Percentiles rank a stretch among this genome's conserved stretches.
Conservation (phyloP, 2,329 filamentous ascomycete genomes). For the Acrodontium crateriforme region DNA sequence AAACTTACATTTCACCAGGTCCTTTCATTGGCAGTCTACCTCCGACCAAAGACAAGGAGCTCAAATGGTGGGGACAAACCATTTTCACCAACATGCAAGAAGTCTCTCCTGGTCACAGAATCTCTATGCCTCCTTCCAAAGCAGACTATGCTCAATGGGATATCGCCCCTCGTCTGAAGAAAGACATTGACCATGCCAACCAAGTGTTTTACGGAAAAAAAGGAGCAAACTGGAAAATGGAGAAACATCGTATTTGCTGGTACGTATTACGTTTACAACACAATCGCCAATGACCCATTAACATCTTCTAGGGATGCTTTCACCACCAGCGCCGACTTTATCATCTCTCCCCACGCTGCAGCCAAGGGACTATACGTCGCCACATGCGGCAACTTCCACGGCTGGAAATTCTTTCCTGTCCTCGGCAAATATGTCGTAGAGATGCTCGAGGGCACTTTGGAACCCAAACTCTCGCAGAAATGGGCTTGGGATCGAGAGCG, state of each 20-base stretch:
- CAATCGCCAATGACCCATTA: constrained; percentile 1
- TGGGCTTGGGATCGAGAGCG: constrained; percentile 51
- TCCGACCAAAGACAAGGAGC: constrained; percentile 30
- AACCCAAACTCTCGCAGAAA: constrained; percentile 29
- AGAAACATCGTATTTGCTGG: constrained; percentile 54
- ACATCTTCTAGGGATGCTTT: constrained; percentile 45
- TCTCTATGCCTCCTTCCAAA: constrained; percentile 44
- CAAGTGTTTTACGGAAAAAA: constrained; percentile 46
- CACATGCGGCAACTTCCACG: constrained; percentile 30
- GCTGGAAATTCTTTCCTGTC: constrained; percentile 25
- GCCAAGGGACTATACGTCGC: constrained; percentile 30
- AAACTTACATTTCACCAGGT: constrained; percentile 25
- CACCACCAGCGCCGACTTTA: constrained; percentile 41
- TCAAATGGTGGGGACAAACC: constrained; percentile 50
- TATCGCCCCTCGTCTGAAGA: constrained; percentile 40
- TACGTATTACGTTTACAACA: constrained; percentile 24
- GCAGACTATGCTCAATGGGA: constrained; percentile 51
- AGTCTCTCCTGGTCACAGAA: constrained; percentile 36
- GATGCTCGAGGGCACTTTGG: constrained; percentile 26
- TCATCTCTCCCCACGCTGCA: constrained; percentile 32
- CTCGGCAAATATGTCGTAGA: constrained; percentile 22
- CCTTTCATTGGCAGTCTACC: constrained; percentile 46
- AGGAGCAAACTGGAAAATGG: constrained; percentile 42
- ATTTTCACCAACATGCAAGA: constrained; percentile 45
- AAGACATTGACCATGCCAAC: constrained; percentile 45